Evolutionary conservation across 176 grass and related monocot species (phyloP).

Genomic region (Bothriochloa decipiens): DNA sequence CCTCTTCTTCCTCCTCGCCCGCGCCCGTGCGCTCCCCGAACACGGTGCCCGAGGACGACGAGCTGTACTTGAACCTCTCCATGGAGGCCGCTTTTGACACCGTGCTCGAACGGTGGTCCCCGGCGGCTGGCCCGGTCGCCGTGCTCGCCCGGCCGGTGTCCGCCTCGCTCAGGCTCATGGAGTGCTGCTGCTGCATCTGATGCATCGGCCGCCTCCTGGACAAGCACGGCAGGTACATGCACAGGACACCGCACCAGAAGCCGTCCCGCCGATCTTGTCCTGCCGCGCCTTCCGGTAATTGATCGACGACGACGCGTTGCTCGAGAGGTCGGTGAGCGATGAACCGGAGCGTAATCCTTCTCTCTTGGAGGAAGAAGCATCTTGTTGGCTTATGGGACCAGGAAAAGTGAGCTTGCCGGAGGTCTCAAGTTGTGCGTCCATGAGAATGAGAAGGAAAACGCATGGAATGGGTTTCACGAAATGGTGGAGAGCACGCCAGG

Average conservation of each 20-base stretch:
- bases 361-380: slow-evolving; percentile 35
- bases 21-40: slow-evolving; percentile 28
- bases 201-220: slow-evolving; percentile 55
- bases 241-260: slow-evolving; percentile 67
- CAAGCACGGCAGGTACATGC: slow-evolving; percentile 61
- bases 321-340: slow-evolving; percentile 42
- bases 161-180: slow-evolving; percentile 50
- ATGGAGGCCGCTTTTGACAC: slow-evolving; percentile 59
- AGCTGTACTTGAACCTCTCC: slow-evolving; percentile 66
- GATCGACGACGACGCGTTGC: slow-evolving; percentile 46
- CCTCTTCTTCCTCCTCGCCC: slow-evolving; percentile 23
- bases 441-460: slow-evolving; percentile 6
- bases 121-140: neutral
- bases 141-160: neutral
- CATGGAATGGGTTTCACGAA: neutral
- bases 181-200: slow-evolving; percentile 49
- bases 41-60: slow-evolving; percentile 32
- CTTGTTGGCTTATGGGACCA: slow-evolving; percentile 40
- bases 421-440: neutral
- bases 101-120: neutral
- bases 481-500: slow-evolving; percentile 42
- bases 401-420: slow-evolving; percentile 27
- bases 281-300: slow-evolving; percentile 47
- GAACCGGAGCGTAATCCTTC: slow-evolving; percentile 37
- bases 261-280: slow-evolving; percentile 41